Base-by-base conservation (phyloP, 108 stramenopile genomes). In the Pseudonitzschia pungens region DNA sequence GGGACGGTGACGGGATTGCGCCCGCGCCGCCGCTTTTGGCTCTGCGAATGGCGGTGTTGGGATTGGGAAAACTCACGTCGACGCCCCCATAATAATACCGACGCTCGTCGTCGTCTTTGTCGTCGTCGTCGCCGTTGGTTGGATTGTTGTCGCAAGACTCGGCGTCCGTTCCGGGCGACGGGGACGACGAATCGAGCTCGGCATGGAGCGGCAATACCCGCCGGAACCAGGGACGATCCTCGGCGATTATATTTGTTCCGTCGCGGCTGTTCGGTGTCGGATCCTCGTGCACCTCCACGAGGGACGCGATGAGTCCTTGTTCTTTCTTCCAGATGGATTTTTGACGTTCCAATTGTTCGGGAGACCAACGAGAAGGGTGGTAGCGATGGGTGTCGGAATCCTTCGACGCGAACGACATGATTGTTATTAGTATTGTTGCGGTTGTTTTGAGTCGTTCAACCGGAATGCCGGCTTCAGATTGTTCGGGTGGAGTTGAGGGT, bases 31-130 rank as follows among this genome's bases (percentile, higher is more conserved):
- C 14, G 55, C 8, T 56, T 20, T 53, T 54, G 22, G 8, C 16
- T 52, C 21, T 36, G n/a, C 32, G 11, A 33, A 24, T 52, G 56
- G n/a, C n/a, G 43, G 18, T 27, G 42, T 11, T 4, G 6, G 60
- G 42, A 4, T 41, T 24, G 21, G 82, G 70, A 64, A 82, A 91
- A 31, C 82, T 79, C 8, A 92, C 83, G 70, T 92, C 88, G 48
- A 92, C 83, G 12, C 90, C 90, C 18, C 90, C 90, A 59, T 79
- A 83, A 27, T 82, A 79, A 20, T 20, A 53, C n/a, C n/a, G n/a
- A n/a, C n/a, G n/a, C n/a, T n/a, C n/a, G n/a, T n/a, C n/a, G n/a
- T n/a, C n/a, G n/a, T n/a, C n/a, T n/a, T n/a, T n/a, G n/a, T n/a
- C n/a, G n/a, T n/a, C n/a, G n/a, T n/a, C n/a, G n/a, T n/a, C n/a